Base-by-base conservation (phyloP, 768 basidiomycete species). In the Kwoniella sp. region DNA sequence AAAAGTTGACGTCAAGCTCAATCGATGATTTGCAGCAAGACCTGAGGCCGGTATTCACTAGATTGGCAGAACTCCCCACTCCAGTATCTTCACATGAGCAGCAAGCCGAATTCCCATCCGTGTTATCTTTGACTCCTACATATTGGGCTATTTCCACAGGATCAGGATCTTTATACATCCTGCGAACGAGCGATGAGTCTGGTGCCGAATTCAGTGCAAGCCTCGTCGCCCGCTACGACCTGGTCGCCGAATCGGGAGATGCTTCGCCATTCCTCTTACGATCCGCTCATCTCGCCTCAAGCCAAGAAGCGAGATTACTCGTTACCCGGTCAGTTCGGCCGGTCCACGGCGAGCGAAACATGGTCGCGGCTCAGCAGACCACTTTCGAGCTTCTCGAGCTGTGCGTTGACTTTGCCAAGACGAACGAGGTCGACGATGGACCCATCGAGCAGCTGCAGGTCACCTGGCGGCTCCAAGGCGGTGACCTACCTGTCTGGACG, bases 21-120 rank as follows among this genome's bases (percentile, higher is more conserved):
- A 14, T n/a, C 12, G 43, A 8, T 17, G n/a, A 44, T 29, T 8
- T 37, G 25, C 26, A 64, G 63, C 56, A 59, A 32, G 42, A 62
- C 25, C 41, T 62, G 2, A 32, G 3, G 22, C 65, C 68, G 1
- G 46, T 19, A 1, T 70, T 66, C 50, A 17, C 44, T 3, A 50
- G 20, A 10, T 48, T 72, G 4, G 55, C 56, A 10, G 25, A 49
- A 0, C 47, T 72, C 0, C 64, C 70, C 6, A 40, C 48, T 3
- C 67, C 70, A 0, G 52, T 72, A 7, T 60, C 65, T 5, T 42
- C 65, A 2, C 33, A 47, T 8, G 41, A 57, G 3, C 31, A 48
- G 38, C 46, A 55, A 29, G 46, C 59, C 32, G 68, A 70, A 49
- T 70, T 62, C 42, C 68, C 68, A 8, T 62, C 63, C 4, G 51